Evolutionary conservation across 805 yeast genomes (phyloP).

Genomic region (Sugiyamaella americana): DNA sequence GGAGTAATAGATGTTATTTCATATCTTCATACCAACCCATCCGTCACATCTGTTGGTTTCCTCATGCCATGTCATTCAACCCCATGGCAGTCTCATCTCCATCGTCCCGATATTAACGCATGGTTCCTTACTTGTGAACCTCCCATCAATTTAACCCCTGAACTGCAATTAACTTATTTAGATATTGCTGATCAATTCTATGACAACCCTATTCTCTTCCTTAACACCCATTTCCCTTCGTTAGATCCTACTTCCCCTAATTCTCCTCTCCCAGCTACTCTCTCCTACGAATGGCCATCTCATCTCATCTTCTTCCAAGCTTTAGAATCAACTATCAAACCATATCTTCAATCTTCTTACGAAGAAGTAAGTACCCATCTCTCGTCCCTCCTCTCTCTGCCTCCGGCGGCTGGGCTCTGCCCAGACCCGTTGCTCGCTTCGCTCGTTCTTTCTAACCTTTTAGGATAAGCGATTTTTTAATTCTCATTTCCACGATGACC

Average conservation of each 20-base stretch:
- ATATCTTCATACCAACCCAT: conserved; percentile 39
- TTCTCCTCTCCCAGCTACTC: conserved; percentile 30
- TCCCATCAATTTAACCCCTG: conserved; percentile 44
- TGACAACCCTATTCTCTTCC: conserved; percentile 53
- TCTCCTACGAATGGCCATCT: conserved; percentile 51
- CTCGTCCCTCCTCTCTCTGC: background rate
- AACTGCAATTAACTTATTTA: conserved; percentile 44
- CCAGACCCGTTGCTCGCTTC: background rate
- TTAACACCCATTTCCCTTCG: conserved; percentile 28
- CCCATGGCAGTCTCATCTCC: conserved; percentile 86
- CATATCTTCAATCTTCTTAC: background rate
- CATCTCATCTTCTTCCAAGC: conserved; percentile 69
- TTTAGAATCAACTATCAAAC: conserved; percentile 40
- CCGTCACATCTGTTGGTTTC: conserved; percentile 59
- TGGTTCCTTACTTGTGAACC: conserved; percentile 94
- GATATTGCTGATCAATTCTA: conserved; percentile 89
- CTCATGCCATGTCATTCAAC: conserved; percentile 96
- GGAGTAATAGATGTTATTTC: conserved; percentile 73
- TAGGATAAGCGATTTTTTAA: conserved; percentile 55
- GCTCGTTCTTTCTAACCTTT: background rate
- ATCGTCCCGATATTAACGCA: conserved; percentile 43
- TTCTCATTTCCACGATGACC: conserved; percentile 79
- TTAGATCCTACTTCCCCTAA: background rate
- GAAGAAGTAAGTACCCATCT: background rate
- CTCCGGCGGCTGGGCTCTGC: background rate